Evolutionary conservation across 164 flowering plant genomes (phyloP), one percentile per base, ranked within the genome.

Genomic region (Nymphaea thermarum): DNA sequence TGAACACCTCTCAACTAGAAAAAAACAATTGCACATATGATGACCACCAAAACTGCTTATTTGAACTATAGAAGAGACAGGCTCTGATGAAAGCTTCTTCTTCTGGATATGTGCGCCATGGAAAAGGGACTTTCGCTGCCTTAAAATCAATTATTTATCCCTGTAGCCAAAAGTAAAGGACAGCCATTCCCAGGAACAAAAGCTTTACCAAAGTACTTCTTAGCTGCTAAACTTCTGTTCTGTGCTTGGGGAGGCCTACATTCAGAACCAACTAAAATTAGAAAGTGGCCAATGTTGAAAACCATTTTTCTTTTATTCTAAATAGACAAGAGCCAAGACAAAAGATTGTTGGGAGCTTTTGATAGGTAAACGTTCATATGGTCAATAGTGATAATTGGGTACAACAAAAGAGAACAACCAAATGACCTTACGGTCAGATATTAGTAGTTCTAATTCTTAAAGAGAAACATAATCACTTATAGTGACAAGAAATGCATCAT

Each of bases 171-270:
- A 25, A 25, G 36, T 25, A 51, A 51, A 7, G 36, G 57, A 51
- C 57, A 15, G 14, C 14, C 57, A 51, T 51, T 51, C 57, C 14
- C 57, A 51, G 8, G 3, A 3, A 10, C 57, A 51, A 51, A 51
- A 51, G 57, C 14, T 8, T 51, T 5, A 51, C 57, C 57, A 51
- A 51, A 15, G 8, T 51, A 15, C 14, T 51, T 51, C 64, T 71
- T 80, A 86, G 77, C 41, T 78, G 77, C 42, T 82, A 79, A 83
- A 86, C 81, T 89, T 89, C 79, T 85, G 91, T 53, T 87, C 96
- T 41, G 76, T 73, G 80, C 89, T 86, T 65, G 91, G 79, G 59
- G 90, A 79, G 60, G 82, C 96, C 96, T 89, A 89, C 78, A 73
- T 43, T 1, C n/a, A 36, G 10, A 61, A 70, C 73, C 47, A 67